Conservation (phyloP, 148 eudicot genomes). For the Camellia sinensis region DNA sequence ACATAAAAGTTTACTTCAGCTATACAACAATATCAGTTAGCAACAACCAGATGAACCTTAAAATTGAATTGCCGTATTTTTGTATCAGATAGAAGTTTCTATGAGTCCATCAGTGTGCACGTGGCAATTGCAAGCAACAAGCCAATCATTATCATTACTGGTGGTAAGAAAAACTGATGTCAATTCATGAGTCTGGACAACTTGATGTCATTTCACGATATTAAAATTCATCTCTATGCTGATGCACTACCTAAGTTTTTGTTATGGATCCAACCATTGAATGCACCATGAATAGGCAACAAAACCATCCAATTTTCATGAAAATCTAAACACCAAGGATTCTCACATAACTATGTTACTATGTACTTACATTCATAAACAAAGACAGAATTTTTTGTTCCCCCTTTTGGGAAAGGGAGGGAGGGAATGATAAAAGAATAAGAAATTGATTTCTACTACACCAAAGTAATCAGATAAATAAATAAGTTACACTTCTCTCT, state of each 20-base stretch:
- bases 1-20: background rate
- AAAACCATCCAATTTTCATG: background rate
- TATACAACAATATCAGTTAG: background rate
- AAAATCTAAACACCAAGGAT: background rate
- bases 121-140: background rate
- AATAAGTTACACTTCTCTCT: no score
- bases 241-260: background rate
- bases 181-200: background rate
- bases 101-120: background rate
- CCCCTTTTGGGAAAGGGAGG: background rate
- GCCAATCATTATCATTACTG: background rate
- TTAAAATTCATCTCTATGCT: background rate
- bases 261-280: background rate
- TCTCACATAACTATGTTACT: background rate
- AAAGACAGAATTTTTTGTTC: background rate
- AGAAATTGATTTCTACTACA: no score
- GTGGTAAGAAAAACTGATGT: background rate
- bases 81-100: background rate
- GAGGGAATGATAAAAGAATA: no score
- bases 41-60: background rate
- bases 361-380: background rate
- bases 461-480: no score
- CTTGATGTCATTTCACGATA: background rate
- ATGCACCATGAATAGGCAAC: background rate
- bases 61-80: background rate